Base-by-base conservation (phyloP, 2,329 filamentous ascomycete genomes). In the Escovopsis sp. region DNA sequence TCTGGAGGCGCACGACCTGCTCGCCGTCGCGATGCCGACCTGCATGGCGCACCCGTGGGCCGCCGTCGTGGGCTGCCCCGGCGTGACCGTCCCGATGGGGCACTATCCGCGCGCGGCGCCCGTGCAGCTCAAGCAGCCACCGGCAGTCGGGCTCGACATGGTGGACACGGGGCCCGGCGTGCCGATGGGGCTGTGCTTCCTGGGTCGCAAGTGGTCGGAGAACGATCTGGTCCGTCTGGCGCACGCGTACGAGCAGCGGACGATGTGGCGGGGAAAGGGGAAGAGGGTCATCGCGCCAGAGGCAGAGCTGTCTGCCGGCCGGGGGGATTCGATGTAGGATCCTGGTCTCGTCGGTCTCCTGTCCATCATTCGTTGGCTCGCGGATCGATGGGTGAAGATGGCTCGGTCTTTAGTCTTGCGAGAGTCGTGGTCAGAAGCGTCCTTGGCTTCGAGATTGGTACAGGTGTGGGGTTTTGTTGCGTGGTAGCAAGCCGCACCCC, bases 181-280 rank as follows among this genome's bases (percentile, higher is more conserved):
- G 31, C 47, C 48, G 15, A 77, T 80, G 51, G 77, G 77, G 0
- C 53, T 81, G 24, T 65, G 65, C 11, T 81, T 82, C 51, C 58
- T 80, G 43, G 79, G 76, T 0, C 53, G 56, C 2, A 66, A 64
- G 41, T 81, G 70, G 64, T 70, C 64, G 29, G 77, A 82, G 54
- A 68, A 68, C 47, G 35, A 35, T 7, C 37, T 82, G 45, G 71
- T 81, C 43, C 72, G 72, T 1, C 66, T 74, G 53, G 78, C 76
- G n/a, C 81, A 76, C 61, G 76, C 73, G 6, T 81, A 72, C 58
- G 78, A 83, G 61, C 73, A 79, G 60, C 59, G 65, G 47, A 77
- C 51, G 5, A 37, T 41, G 31, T 31, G 48, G 24, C 31, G 35
- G 9, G 15, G 38, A 33, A 20, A n/a, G 20, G 45, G 42, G 35